phyloP scores from a whole-genome alignment of 805 yeast species.

The Wickerhamiella azyma region DNA sequence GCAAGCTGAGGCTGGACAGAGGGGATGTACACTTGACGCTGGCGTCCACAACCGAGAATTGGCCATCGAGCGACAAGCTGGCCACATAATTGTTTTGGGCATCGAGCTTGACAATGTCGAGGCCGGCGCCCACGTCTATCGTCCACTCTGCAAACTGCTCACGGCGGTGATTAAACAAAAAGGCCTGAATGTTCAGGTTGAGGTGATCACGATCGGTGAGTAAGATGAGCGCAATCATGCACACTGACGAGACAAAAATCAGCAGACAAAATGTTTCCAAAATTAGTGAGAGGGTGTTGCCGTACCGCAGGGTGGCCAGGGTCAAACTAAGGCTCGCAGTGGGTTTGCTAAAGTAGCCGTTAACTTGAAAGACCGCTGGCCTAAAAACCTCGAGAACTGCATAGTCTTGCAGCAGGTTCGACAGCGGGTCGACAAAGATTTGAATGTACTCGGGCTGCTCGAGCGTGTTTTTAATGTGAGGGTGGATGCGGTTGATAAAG shows the following conservation, averaged over 20 bases:
- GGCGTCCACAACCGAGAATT: constrained; percentile 1
- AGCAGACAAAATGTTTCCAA: constrained; percentile 8
- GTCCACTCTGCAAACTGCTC: constrained; percentile 5
- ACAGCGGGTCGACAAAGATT: constrained; percentile 2
- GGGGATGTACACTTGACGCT: background rate
- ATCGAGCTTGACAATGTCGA: constrained; percentile 5
- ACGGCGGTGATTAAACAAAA: background rate
- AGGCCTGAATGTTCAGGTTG: background rate
- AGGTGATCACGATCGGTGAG: constrained; percentile 4
- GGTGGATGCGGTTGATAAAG: constrained; percentile 8
- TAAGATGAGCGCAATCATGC: constrained; percentile 2
- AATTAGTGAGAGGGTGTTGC: constrained; percentile 6
- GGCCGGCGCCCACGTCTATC: background rate
- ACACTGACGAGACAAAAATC: constrained; percentile 5
- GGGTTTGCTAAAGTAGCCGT: constrained; percentile 6
- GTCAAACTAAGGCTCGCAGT: constrained; percentile 1
- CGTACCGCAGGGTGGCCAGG: constrained; percentile 8
- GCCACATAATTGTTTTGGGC: background rate
- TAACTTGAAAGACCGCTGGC: constrained; percentile 7
- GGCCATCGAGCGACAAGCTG: constrained; percentile 2
- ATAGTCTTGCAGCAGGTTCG: background rate
- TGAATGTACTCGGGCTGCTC: constrained; percentile 8
- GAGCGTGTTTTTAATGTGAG: constrained; percentile 1
- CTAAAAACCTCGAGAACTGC: constrained; percentile 1
- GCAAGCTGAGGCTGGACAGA: background rate